Base-by-base conservation (phyloP, 2,329 filamentous ascomycete species). In the Cladosporium halotolerans region DNA sequence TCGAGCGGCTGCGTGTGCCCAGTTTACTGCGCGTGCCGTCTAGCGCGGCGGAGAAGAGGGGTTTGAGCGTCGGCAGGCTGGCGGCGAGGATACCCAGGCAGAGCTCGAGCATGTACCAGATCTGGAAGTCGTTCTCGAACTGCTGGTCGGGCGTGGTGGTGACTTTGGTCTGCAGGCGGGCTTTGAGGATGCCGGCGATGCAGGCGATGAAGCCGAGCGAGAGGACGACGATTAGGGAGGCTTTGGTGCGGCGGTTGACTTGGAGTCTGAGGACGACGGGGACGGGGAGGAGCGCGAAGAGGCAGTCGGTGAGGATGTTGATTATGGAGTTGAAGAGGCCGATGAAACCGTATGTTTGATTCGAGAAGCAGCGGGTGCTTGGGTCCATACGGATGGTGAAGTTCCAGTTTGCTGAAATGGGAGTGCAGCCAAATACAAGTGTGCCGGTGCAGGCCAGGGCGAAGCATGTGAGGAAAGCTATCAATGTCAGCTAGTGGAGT, bases 381-480 rank as follows among this genome's bases (percentile, higher is more conserved):
- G 65, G 64, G 14, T 66, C 58, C 1, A 67, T 63, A n/a, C 64
- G 64, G 1, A 72, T 52, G 2, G 57, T 55, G 8, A 62, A 57
- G 53, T 76, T 66, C 77, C 77, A 79, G 0, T 67, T 66, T 8
- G 76, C 75, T 10, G 60, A 47, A 5, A 78, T 65, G 0, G 76
- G 75, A 16, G 70, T 51, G 55, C 77, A 79, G 50, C 74, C 69
- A 58, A 78, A 76, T 13, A 78, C 69, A 40, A 79, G 60, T 2
- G 76, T 76, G n/a, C 70, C 65, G 3, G 68, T 62, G 58, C 74
- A 76, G 9, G 69, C 66, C 4, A 77, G 52, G 1, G 70, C 72
- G 45, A 78, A 72, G 9, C 67, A 55, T 3, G 71, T 54, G 31
- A 78, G 63, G 57, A 78, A 76, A 0, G 60, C 71, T 75, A 36